These are phyloP conservation scores for Tricholoma saponaceum DNA, from an alignment of 768 basidiomycete genomes.

Conservation along the genomic window DNA sequence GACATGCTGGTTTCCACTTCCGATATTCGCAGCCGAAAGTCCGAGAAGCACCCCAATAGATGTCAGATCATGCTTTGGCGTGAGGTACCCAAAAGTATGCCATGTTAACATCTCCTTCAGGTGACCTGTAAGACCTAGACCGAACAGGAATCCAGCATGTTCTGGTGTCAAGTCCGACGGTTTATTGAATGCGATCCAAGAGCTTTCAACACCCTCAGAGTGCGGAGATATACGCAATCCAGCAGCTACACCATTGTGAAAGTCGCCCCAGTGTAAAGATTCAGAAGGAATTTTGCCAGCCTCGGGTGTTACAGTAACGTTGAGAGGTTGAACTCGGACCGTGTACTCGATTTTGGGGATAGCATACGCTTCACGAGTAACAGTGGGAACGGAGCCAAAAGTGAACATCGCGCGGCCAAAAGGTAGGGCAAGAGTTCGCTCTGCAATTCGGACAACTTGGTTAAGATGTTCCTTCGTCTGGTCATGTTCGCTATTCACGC, in stretches of 20 bases:
- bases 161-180: conserved; percentile 86
- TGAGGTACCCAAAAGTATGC: conserved; percentile 94
- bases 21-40: conserved; percentile 87
- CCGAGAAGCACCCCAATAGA: conserved; percentile 92
- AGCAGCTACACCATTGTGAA: conserved; percentile 95
- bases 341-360: conserved; percentile 79
- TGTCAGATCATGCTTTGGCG: conserved; percentile 93
- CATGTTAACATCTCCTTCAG: conserved; percentile 86
- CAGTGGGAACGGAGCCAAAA: conserved; percentile 73
- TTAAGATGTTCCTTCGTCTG: conserved; percentile 82
- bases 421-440: conserved; percentile 85
- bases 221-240: conserved; percentile 79
- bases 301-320: conserved; percentile 60
- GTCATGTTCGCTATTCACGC: conserved; percentile 70
- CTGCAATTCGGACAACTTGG: conserved; percentile 75
- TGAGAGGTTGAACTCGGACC: conserved; percentile 71
- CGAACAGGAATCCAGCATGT: conserved; percentile 95
- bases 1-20: conserved; percentile 80
- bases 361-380: conserved; percentile 72
- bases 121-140: conserved; percentile 89
- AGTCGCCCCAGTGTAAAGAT: conserved; percentile 87
- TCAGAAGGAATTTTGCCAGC: conserved; percentile 71
- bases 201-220: conserved; percentile 78
- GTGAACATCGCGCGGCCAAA: conserved; percentile 92
- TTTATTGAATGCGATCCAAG: conserved; percentile 96